Evolutionary conservation across 2,329 filamentous ascomycete species (phyloP), one percentile per base, ranked within the genome.

Genomic region (Incumbomyces delicatus): DNA sequence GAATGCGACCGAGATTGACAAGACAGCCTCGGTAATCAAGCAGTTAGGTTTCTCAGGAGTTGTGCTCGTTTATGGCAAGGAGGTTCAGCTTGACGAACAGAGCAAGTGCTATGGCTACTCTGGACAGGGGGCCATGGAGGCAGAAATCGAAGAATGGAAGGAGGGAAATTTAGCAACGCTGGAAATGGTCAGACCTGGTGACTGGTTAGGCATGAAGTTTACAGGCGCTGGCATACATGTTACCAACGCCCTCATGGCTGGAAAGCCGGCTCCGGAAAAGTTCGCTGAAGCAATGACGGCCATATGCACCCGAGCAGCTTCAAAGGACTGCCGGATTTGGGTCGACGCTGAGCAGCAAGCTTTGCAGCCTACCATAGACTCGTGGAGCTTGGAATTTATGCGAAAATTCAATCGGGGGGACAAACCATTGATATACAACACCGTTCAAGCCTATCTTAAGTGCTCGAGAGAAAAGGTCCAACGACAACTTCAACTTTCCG

Each of bases 291-390:
- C 70, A 1, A 69, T 75, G 55, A 60, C 64, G 33, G 59, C 61
- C 27, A 68, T 74, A 20, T 69, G 69, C 50, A 61, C 68, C 33
- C 53, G 65, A 39, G 68, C 71, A 2, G 61, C 64, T 40, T 60
- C 63, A 12, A 65, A 66, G 42, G 64, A 64, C 11, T 67, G 67
- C 41, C 65, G 70, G 13, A 61, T 77, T 43, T 67, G 72, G 52
- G 65, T 77, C 42, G 75, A 77, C 52, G 72, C 75, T 3, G 74
- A 77, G 56, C 72, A 77, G 53, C 69, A 75, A 55, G 64, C 65
- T 5, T 64, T 76, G 18, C 74, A 78, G 57, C 60, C 60, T 2
- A 65, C 68, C 2, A 77, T 77, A 50, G 73, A 76, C 53, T 53
- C 61, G 14, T 76, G 73, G 74, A 70, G 72, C 6, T 67, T 74